Evolutionary conservation across 1,139 yeast species (phyloP).

Genomic region (Candida dubliniensis): DNA sequence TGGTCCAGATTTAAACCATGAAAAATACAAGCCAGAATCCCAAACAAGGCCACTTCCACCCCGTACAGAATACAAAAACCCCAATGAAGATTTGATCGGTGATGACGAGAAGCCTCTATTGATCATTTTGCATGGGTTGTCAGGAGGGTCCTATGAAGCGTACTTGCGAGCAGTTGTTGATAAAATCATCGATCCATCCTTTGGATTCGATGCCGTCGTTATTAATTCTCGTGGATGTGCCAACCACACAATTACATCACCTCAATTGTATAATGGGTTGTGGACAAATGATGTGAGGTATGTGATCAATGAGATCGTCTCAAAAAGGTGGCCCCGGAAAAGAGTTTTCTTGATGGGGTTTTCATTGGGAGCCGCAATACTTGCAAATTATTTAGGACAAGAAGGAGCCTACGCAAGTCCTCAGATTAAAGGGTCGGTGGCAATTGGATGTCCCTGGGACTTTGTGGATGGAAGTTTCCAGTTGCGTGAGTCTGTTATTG

Average conservation of each 20-base stretch:
- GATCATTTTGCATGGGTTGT: conserved; percentile 57
- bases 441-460: conserved; percentile 61
- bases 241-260: conserved; percentile 55
- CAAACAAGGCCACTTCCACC: conserved; percentile 44
- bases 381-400: conserved; percentile 57
- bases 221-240: conserved; percentile 64
- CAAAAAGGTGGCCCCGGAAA: conserved; percentile 49
- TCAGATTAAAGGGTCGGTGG: conserved; percentile 49
- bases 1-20: conserved; percentile 24
- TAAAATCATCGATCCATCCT: conserved; percentile 32
- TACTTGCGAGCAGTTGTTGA: conserved; percentile 49
- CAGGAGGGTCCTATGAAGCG: conserved; percentile 64
- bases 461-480: conserved; percentile 47
- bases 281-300: conserved; percentile 64
- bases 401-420: conserved; percentile 36
- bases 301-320: conserved; percentile 48
- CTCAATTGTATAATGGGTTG: conserved; percentile 58
- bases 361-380: conserved; percentile 58
- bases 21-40: conserved; percentile 30
- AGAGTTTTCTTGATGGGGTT: conserved; percentile 53
- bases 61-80: conserved; percentile 42
- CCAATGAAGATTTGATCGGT: conserved; percentile 26
- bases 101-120: conserved; percentile 49
- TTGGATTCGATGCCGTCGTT: conserved; percentile 53
- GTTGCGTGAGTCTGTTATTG: conserved; percentile 42